Conservation (phyloP, 306 rosid genomes). For the Inga leiocalycina region DNA sequence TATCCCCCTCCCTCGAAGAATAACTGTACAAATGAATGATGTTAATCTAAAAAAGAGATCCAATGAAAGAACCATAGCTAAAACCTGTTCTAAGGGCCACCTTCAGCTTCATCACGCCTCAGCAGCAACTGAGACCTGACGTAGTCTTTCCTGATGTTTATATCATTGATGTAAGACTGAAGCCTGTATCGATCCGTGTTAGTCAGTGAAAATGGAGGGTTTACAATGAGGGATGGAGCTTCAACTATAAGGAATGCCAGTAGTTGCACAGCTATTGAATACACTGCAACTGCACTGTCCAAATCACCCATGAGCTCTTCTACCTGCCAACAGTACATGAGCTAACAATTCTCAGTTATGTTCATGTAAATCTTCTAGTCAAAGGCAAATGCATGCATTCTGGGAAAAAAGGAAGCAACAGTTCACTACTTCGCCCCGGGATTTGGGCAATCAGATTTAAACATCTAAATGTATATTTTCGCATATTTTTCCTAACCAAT, state of each 20-base stretch:
- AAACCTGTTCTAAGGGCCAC: constrained; percentile 50
- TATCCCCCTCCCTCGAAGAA: constrained; percentile 70
- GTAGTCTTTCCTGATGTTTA: constrained; percentile 79
- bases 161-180: constrained; percentile 70
- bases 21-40: constrained; percentile 80
- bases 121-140: constrained; percentile 76
- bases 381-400: too few relatives aligned
- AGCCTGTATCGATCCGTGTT: constrained; percentile 88
- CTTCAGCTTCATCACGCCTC: constrained; percentile 64
- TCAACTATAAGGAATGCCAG: constrained; percentile 81
- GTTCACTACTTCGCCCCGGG: neutral
- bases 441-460: neutral
- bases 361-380: neutral
- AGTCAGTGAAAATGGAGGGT: constrained; percentile 89
- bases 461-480: too few relatives aligned
- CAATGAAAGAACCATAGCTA: constrained; percentile 30
- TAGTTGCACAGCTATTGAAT: constrained; percentile 75
- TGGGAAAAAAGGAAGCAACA: neutral
- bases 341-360: constrained; percentile 23
- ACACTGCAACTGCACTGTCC: constrained; percentile 75
- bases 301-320: constrained; percentile 89
- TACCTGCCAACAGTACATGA: constrained; percentile 59
- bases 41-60: constrained; percentile 35
- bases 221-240: constrained; percentile 91
- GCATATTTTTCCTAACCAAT: too few relatives aligned